Evolutionary conservation across 768 basidiomycete species (phyloP).

Genomic region (Galerina sulciceps): DNA sequence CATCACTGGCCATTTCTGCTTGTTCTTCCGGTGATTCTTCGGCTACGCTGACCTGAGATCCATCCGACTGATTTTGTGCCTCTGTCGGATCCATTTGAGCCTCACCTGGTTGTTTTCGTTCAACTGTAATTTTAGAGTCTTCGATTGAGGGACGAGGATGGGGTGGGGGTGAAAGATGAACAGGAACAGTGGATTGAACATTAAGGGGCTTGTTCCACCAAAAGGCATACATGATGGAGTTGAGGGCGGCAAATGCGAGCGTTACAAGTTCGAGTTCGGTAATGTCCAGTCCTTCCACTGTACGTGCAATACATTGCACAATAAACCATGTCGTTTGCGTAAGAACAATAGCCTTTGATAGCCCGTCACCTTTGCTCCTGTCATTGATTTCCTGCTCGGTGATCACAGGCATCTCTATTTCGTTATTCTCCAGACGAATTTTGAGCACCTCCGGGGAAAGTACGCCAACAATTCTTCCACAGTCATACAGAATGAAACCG

Average conservation of each 20-base stretch:
- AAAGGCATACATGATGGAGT: background rate
- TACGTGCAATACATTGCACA: background rate
- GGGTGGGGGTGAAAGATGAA: too few species aligned
- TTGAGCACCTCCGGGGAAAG: too few species aligned
- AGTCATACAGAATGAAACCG: background rate
- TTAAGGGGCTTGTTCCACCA: conserved; percentile 5
- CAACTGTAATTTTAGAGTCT: too few species aligned
- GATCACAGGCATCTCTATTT: background rate
- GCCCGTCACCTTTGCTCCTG: background rate
- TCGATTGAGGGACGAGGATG: too few species aligned
- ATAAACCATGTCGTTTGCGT: background rate
- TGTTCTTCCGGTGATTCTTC: too few species aligned
- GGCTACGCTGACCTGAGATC: too few species aligned
- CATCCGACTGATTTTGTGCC: too few species aligned
- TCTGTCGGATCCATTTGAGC: too few species aligned
- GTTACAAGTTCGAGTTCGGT: background rate
- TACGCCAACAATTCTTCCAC: background rate
- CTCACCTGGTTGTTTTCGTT: too few species aligned
- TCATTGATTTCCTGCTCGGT: background rate
- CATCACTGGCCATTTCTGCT: too few species aligned
- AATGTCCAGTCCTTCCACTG: background rate
- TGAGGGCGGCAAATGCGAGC: background rate
- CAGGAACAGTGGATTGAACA: background rate
- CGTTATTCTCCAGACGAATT: too few species aligned
- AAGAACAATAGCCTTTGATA: background rate